A percentile compares a stretch with the other conserved stretches of the same genome.
These are phyloP conservation scores for Lasiodiplodia sp. DNA, from an alignment of 2,329 filamentous ascomycete species.

Conservation along the genomic window DNA sequence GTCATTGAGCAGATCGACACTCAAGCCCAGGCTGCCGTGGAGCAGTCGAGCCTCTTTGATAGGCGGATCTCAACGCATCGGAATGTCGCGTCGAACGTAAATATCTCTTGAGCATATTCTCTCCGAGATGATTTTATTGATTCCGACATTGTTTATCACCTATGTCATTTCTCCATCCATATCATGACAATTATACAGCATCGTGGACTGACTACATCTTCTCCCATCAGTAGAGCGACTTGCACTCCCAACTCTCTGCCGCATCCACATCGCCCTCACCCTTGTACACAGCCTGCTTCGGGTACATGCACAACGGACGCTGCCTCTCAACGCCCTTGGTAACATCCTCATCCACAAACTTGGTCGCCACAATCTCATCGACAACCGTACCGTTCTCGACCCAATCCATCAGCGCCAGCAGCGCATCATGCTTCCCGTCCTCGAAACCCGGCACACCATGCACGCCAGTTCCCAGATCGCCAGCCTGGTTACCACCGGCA, in stretches of 20 bases:
- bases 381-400: slow-evolving; percentile 48
- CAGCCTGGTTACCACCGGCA: slow-evolving; percentile 48
- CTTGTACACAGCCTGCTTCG: slow-evolving; percentile 40
- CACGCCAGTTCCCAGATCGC: slow-evolving; percentile 34
- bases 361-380: slow-evolving; percentile 46
- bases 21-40: too few species aligned
- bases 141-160: background rate
- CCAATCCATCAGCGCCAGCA: slow-evolving; percentile 49
- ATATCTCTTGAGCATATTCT: background rate
- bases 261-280: slow-evolving; percentile 39
- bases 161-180: background rate
- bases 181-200: background rate
- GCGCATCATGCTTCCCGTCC: slow-evolving; percentile 44
- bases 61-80: too few species aligned
- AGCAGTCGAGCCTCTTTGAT: too few species aligned
- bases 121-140: background rate
- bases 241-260: slow-evolving; percentile 42
- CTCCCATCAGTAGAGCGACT: slow-evolving; percentile 21
- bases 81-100: too few species aligned
- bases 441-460: slow-evolving; percentile 42
- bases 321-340: slow-evolving; percentile 43
- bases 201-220: background rate
- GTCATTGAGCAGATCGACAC: too few species aligned
- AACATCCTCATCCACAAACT: slow-evolving; percentile 43
- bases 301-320: slow-evolving; percentile 46